Conservation (phyloP, 192 early-diverging fungal genomes). For the Spinellus fusiger region DNA sequence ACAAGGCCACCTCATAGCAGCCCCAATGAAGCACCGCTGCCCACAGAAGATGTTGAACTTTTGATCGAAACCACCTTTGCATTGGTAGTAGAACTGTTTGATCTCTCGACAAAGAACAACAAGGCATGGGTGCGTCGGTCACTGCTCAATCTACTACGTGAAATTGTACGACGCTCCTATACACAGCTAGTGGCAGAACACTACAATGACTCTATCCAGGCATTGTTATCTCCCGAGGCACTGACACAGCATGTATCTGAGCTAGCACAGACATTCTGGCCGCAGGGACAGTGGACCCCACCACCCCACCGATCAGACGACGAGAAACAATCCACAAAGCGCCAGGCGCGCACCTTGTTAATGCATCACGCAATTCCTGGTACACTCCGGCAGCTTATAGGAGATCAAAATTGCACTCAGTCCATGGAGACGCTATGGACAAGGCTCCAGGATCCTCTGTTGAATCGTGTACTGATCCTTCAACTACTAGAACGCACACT, state of each 20-base stretch:
- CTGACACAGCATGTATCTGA: slow-evolving; percentile 4
- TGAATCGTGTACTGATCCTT: slow-evolving; percentile 29
- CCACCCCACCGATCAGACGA: slow-evolving; percentile 2
- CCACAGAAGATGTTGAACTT: slow-evolving; percentile 18
- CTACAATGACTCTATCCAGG: slow-evolving; percentile 24
- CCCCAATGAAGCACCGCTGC: neutral
- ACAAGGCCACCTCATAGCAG: neutral
- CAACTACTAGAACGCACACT: slow-evolving; percentile 28
- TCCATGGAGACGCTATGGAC: slow-evolving; percentile 32
- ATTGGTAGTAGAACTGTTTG: slow-evolving; percentile 28
- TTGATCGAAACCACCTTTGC: slow-evolving; percentile 34
- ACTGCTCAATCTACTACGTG: slow-evolving; percentile 24
- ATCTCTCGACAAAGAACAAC: slow-evolving; percentile 25
- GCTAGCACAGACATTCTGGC: slow-evolving; percentile 23
- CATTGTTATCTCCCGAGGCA: slow-evolving; percentile 16
- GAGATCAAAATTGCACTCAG: slow-evolving; percentile 25
- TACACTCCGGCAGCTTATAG: slow-evolving; percentile 26
- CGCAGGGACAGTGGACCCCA: slow-evolving; percentile 18
- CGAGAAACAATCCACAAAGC: slow-evolving; percentile 20
- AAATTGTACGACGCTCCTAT: slow-evolving; percentile 32
- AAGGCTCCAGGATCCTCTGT: slow-evolving; percentile 15
- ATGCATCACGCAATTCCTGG: slow-evolving; percentile 17
- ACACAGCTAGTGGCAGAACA: slow-evolving; percentile 23
- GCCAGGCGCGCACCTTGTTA: slow-evolving; percentile 12
- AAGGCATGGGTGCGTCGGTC: slow-evolving; percentile 33